Base-by-base conservation (phyloP, 108 stramenopile species). In the Skeletonema tropicum region DNA sequence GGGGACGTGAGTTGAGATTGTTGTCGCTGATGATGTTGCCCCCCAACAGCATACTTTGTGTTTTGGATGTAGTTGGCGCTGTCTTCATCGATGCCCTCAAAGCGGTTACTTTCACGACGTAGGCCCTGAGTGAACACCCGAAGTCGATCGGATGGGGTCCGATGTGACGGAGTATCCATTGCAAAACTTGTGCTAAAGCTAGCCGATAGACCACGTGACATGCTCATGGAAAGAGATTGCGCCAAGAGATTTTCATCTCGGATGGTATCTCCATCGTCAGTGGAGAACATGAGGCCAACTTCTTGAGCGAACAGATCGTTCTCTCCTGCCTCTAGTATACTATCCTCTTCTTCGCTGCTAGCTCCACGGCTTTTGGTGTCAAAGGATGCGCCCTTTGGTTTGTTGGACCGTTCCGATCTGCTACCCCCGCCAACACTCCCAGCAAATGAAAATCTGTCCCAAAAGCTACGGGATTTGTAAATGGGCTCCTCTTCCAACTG, bases 211-310 rank as follows among this genome's bases (percentile, higher is more conserved):
- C 52, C 52, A 23, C 52, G 52, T 14, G 57, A 59, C n/a, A 79
- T 58, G 39, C 66, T 45, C 48, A 59, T 70, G 19, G 67, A 68
- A 2, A 55, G 52, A 23, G 52, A 23, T 55, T 55, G 52, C 10
- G 52, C 19, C 36, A 58, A 77, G 6, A 66, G 57, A 23, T 63
- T 42, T 23, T 66, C 64, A 57, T 81, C 62, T 57, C 57, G 64
- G 25, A 81, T 81, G 41, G 74, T 81, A 65, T 81, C 80, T 31
- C 80, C 80, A 21, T 75, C 80, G 48, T 81, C 80, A 19, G 74
- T 59, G 31, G 80, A 81, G 70, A 75, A 81, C 73, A 75, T 74
- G 48, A 81, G 74, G 7, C 80, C 80, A 21, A 81, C 80, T 57
- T 81, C 73, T 42, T 75, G 49, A 46, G 80, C 80, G 71, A 70